A percentile compares a stretch with the other conserved stretches of the same genome.
phyloP scores from a whole-genome alignment of 306 rosid species.

The Hippophae tibetana region DNA sequence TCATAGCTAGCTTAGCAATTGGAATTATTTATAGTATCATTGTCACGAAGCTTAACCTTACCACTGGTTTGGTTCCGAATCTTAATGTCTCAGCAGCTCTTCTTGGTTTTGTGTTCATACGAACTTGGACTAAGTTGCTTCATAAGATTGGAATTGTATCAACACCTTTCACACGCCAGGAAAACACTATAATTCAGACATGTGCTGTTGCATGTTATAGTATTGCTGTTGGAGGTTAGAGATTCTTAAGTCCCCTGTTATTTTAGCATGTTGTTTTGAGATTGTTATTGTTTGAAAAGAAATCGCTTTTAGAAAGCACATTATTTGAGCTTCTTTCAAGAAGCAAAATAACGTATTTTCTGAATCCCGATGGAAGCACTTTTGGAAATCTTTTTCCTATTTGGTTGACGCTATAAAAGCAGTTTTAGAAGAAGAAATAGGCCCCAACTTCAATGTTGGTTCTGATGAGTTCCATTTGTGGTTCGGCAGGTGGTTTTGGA shows the following conservation, averaged over 20 bases:
- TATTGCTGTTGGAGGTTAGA: slow-evolving; percentile 83
- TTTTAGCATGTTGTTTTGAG: no score
- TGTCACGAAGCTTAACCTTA: slow-evolving; percentile 85
- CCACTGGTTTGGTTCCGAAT: slow-evolving; percentile 93
- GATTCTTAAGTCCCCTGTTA: background rate
- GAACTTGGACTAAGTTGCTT: slow-evolving; percentile 73
- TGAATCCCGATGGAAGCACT: no score
- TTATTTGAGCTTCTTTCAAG: no score
- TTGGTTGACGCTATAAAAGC: no score
- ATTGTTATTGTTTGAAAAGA: no score
- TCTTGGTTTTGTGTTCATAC: slow-evolving; percentile 78
- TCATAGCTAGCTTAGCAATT: slow-evolving; percentile 54
- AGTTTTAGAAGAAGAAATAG: no score
- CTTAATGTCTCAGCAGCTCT: slow-evolving; percentile 96
- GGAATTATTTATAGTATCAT: slow-evolving; percentile 78
- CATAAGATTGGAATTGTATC: slow-evolving; percentile 68
- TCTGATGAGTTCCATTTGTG: slow-evolving; percentile 8
- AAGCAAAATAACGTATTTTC: no score
- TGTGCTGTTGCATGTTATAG: slow-evolving; percentile 98
- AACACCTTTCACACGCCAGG: slow-evolving; percentile 83
- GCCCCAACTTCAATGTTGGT: background rate
- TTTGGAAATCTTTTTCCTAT: no score
- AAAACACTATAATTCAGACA: slow-evolving; percentile 86
- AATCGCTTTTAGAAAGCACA: no score
- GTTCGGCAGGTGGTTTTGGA: slow-evolving; percentile 84